A percentile compares a stretch with the other conserved stretches of the same genome.
phyloP scores from a whole-genome alignment of 2,329 filamentous ascomycete genomes.

The Tolypocladium inflatum region DNA sequence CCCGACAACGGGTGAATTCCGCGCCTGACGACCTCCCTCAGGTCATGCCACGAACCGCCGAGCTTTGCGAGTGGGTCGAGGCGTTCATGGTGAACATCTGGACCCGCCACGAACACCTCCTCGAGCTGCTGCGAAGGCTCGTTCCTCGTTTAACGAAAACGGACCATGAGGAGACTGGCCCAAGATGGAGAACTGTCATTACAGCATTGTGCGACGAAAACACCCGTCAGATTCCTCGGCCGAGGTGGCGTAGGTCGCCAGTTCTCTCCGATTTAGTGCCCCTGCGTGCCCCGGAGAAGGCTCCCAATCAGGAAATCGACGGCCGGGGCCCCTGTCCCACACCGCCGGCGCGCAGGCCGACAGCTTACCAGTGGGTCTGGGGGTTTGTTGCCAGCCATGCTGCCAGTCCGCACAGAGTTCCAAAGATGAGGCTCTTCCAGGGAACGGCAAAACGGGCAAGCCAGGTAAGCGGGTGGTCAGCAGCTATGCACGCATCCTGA shows the following conservation, averaged over 20 bases:
- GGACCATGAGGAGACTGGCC: neutral
- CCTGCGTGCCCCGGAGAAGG: constrained; percentile 9
- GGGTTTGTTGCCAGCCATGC: neutral
- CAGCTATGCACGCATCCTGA: neutral
- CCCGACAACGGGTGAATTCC: neutral
- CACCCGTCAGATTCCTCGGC: neutral
- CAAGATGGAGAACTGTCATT: neutral
- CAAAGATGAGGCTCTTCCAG: neutral
- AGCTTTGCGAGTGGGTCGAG: neutral
- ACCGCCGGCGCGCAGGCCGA: neutral
- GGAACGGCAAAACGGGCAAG: neutral
- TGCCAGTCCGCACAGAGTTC: neutral
- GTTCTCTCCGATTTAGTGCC: constrained; percentile 5
- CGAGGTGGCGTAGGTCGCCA: neutral
- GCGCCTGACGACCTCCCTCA: neutral
- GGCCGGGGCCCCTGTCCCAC: constrained; percentile 6
- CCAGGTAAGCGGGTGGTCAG: neutral
- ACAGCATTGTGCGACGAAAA: neutral
- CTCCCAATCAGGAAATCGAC: constrained; percentile 9
- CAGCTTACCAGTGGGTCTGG: neutral
- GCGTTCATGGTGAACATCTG: neutral
- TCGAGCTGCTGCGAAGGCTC: neutral
- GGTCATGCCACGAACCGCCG: neutral
- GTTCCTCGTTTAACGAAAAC: neutral
- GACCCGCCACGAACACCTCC: neutral